Percentiles rank a stretch among this genome's conserved stretches.
Conservation (phyloP, 2,329 filamentous ascomycete genomes). For the Chrysosporium queenslandicum region DNA sequence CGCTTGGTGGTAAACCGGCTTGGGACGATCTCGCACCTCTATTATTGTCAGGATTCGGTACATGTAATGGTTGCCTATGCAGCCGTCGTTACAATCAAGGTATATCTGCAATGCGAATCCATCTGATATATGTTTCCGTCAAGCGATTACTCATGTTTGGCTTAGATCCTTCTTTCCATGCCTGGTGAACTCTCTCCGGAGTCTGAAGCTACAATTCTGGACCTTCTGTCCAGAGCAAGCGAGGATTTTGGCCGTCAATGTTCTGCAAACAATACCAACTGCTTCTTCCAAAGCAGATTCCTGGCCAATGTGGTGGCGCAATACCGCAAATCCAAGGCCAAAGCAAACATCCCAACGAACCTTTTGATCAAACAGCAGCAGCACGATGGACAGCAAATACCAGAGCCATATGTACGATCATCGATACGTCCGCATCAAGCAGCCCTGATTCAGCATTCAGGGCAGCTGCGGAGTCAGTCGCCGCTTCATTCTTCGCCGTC, state of each 20-base stretch:
- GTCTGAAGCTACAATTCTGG: slow-evolving; percentile 16
- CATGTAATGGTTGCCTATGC: slow-evolving; percentile 38
- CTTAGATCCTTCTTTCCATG: slow-evolving; percentile 18
- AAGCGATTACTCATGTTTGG: neutral
- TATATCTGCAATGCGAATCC: slow-evolving; percentile 1
- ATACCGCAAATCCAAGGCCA: slow-evolving; percentile 17
- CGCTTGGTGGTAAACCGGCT: slow-evolving; percentile 24
- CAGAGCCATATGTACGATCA: neutral
- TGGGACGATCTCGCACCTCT: slow-evolving; percentile 25
- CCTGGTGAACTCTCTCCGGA: slow-evolving; percentile 16
- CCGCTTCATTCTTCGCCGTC: neutral
- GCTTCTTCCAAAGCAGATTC: slow-evolving; percentile 18
- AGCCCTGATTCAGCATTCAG: neutral
- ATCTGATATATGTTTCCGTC: too few relatives aligned
- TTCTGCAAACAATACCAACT: slow-evolving; percentile 18
- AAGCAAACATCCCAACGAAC: slow-evolving; percentile 1
- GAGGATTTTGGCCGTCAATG: slow-evolving; percentile 17
- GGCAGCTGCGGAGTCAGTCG: neutral
- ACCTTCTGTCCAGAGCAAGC: slow-evolving; percentile 16
- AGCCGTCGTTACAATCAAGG: slow-evolving; percentile 34
- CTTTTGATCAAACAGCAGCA: slow-evolving; percentile 12
- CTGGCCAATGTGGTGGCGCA: slow-evolving; percentile 19
- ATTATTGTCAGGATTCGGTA: slow-evolving; percentile 36
- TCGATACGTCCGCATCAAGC: neutral
- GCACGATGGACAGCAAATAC: slow-evolving; percentile 4